Percentiles rank a stretch among this genome's conserved stretches.
Evolutionary conservation across 2,329 filamentous ascomycete species (phyloP).

Genomic region (Cladophialophora yegresii): DNA sequence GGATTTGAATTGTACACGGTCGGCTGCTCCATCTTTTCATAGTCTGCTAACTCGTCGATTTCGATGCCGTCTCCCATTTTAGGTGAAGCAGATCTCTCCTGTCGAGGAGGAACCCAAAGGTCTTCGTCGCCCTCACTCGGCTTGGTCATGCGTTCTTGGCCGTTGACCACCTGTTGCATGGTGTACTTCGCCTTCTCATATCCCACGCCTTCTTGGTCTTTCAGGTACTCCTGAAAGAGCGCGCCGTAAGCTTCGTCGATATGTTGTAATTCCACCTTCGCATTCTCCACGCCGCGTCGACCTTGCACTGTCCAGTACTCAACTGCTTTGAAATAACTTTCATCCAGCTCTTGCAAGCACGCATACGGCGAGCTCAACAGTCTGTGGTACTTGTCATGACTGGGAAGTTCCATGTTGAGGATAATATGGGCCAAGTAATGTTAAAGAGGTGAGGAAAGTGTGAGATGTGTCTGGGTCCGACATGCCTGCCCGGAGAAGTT

Average conservation of each 20-base stretch:
- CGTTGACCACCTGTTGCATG: conserved; percentile 19
- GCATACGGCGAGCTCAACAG: conserved; percentile 16
- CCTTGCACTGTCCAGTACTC: conserved; percentile 14
- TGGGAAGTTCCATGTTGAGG: conserved; percentile 4
- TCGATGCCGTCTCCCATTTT: conserved; percentile 1
- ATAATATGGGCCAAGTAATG: neutral
- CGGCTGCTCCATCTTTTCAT: neutral
- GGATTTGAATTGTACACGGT: neutral
- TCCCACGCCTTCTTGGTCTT: neutral
- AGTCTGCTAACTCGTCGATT: neutral
- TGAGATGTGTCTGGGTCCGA: neutral
- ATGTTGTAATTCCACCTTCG: conserved; percentile 8
- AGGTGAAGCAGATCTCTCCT: conserved; percentile 4
- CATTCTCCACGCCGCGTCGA: neutral
- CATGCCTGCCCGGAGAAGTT: neutral
- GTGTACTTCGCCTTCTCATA: conserved; percentile 3
- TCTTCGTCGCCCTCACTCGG: conserved; percentile 12
- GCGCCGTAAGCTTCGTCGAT: conserved; percentile 26
- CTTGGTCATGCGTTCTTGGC: conserved; percentile 23
- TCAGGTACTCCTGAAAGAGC: conserved; percentile 15
- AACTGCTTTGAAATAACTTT: conserved; percentile 24
- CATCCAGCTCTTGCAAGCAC: conserved; percentile 24
- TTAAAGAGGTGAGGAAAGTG: neutral
- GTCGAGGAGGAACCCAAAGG: conserved; percentile 16
- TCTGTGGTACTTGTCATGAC: neutral